Evolutionary conservation across 345 rosid genomes (phyloP).

Genomic region (Sonneratia alba): DNA sequence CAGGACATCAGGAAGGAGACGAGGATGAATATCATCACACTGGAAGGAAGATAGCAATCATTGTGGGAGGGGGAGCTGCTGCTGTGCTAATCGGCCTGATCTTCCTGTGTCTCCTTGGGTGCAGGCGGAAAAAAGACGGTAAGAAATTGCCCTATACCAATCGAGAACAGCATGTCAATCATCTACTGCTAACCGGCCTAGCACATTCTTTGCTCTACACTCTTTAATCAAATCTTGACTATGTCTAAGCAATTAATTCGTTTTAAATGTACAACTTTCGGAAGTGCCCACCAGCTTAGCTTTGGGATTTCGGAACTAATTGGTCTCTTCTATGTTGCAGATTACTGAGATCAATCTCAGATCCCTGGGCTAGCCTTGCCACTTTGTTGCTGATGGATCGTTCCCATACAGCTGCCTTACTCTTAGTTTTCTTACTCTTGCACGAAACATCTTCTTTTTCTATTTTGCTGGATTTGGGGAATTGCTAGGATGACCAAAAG

Average conservation of each 20-base stretch:
- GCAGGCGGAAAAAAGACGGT: constrained; percentile 34
- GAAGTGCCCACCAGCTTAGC: not conserved
- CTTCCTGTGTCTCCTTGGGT: constrained; percentile 26
- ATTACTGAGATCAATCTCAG: constrained; percentile 5
- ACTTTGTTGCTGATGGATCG: too few relatives aligned
- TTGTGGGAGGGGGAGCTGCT: constrained; percentile 50
- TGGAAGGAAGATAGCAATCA: constrained; percentile 48
- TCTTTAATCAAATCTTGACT: not conserved
- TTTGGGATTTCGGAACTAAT: not conserved
- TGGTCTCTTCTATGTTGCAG: not conserved
- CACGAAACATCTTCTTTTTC: not conserved
- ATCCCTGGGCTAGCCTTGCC: not conserved
- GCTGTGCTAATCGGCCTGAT: constrained; percentile 33
- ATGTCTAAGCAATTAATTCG: not conserved
- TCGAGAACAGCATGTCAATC: not conserved
- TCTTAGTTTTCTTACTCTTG: not conserved
- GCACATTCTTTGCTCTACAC: not conserved
- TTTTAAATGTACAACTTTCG: not conserved
- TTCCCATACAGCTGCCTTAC: too few relatives aligned
- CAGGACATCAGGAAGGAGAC: not conserved
- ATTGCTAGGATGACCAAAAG: not conserved
- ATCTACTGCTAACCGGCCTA: not conserved
- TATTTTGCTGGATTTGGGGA: not conserved
- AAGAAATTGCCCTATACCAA: constrained; percentile 5
- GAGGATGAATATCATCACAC: not conserved